Base-by-base conservation (phyloP, 495 filamentous ascomycete species). In the Penicillium fimorum region DNA sequence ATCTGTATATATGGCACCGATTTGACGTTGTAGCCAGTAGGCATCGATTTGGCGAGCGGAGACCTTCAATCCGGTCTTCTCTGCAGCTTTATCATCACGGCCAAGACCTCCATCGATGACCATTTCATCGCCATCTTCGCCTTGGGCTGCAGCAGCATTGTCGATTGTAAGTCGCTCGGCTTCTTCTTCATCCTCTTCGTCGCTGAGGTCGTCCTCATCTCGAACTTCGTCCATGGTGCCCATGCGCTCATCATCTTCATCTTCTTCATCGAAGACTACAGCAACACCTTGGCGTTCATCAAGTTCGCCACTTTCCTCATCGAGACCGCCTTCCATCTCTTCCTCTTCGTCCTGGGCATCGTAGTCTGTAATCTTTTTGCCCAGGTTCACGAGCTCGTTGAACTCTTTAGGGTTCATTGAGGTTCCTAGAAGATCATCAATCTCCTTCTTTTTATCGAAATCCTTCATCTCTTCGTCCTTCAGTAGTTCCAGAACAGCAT, bases 341-440 rank as follows among this genome's bases (percentile, higher is more conserved):
- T 96, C 94, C 63, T 97, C 93, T 25, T 98, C 94, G 63, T 97
- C 93, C 66, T 97, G 92, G 30, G 90, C 91, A 71, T 96, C 90
- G 76, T 97, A 99, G 71, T 99, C 94, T 29, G 95, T 97, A 61
- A 99, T 96, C 73, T 99, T 99, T 79, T 97, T 99, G 32, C 93
- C 91, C 6, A 99, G 79, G 68, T 96, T 99, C 47, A 97, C 87
- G 46, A 97, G 76, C 73, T 97, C 94, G 64, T 97, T 97, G 73
- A 96, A 99, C 65, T 96, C 87, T 68, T 97, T 96, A 1, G 90
- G 84, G 32, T 81, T 85, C 79, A 96, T 86, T 1, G 84, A 86
- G 9, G 79, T 82, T 25, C 93, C 95, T 40, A 99, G 68, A 52
- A 97, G 80, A 58, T 97, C 94, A 60, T 97, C 94, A 37, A 99